phyloP scores from a whole-genome alignment of 768 basidiomycete genomes.

The Hericium rajendrae region DNA sequence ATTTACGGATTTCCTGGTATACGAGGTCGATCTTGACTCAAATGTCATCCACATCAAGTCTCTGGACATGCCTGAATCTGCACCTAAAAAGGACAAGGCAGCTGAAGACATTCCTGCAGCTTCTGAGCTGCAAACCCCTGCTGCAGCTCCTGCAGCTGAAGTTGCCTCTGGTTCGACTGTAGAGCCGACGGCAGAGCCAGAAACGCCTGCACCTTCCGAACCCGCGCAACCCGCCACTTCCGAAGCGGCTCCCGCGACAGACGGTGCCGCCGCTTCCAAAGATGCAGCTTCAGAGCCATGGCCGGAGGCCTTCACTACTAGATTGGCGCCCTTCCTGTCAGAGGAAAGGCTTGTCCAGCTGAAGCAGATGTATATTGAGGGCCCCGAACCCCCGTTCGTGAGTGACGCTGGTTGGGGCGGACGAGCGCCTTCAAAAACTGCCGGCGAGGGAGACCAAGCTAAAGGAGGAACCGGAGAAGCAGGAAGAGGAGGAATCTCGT shows the following conservation, averaged over 20 bases:
- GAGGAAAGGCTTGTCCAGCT: constrained; percentile 48
- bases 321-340: constrained; percentile 56
- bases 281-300: constrained; percentile 38
- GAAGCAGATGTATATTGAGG: constrained; percentile 72
- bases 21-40: constrained; percentile 77
- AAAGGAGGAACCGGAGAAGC: constrained; percentile 9
- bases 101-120: constrained; percentile 18
- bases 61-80: constrained; percentile 57
- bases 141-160: constrained; percentile 9
- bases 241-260: constrained; percentile 9
- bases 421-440: constrained; percentile 29
- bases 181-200: neutral
- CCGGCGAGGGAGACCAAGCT: constrained; percentile 13
- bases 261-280: constrained; percentile 11
- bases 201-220: neutral
- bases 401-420: constrained; percentile 71
- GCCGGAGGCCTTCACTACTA: constrained; percentile 49
- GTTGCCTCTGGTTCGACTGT: neutral
- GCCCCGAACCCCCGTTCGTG: constrained; percentile 64
- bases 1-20: constrained; percentile 95
- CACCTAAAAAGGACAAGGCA: constrained; percentile 32
- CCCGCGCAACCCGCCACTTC: neutral
- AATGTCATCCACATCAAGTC: constrained; percentile 76
- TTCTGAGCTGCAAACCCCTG: neutral
- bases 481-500: constrained; percentile 16